Conservation (phyloP, 1,284 basidiomycete genomes). For the Trametes polyzona region DNA sequence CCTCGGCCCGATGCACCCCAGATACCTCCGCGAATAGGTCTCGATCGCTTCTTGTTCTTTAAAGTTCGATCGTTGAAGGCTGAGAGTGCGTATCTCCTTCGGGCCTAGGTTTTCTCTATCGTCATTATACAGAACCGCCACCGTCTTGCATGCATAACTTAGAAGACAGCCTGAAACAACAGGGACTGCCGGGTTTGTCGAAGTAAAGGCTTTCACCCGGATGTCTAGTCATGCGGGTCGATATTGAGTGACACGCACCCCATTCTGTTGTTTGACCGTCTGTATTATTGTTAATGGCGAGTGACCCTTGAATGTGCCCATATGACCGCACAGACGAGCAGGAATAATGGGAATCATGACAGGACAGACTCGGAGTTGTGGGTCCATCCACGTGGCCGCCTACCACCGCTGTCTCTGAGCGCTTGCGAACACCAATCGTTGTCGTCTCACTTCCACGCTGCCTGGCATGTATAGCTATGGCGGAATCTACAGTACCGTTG, state of each 20-base stretch:
- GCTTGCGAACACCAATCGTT: not conserved
- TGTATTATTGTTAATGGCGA: too few relatives aligned
- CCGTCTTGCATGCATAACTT: not conserved
- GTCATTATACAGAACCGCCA: not conserved
- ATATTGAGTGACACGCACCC: not conserved
- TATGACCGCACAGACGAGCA: too few relatives aligned
- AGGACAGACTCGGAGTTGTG: constrained; percentile 4
- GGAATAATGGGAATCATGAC: not conserved
- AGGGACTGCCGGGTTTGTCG: not conserved
- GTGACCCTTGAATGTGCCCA: too few relatives aligned
- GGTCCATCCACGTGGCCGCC: constrained; percentile 10
- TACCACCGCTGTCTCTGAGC: not conserved
- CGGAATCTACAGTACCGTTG: too few relatives aligned
- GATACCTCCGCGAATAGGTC: constrained; percentile 1
- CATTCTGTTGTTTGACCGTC: not conserved
- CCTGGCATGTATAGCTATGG: too few relatives aligned
- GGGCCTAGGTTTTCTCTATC: too few relatives aligned
- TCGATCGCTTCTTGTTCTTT: constrained; percentile 4
- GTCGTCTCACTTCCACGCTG: not conserved
- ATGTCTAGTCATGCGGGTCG: not conserved
- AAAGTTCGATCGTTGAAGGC: not conserved
- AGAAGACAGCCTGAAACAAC: not conserved
- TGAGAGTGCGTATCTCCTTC: not conserved
- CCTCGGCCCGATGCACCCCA: not conserved
- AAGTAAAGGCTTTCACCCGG: not conserved